Base-by-base conservation (phyloP, 768 basidiomycete genomes). In the Kwoniella heveanensis region DNA sequence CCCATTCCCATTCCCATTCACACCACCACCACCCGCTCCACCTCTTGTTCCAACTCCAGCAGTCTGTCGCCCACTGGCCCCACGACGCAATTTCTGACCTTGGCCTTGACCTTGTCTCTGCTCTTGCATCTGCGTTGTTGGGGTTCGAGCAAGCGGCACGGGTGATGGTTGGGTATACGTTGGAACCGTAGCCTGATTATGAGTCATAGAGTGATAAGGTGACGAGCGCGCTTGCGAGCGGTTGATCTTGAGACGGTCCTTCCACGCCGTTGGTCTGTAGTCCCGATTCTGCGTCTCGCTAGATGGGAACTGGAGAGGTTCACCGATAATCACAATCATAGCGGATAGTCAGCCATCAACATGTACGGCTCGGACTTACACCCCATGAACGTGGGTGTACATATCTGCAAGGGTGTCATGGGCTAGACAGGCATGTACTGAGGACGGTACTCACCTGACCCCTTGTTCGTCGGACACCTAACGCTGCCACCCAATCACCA, bases 401-500 rank as follows among this genome's bases (percentile, higher is more conserved):
- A n/a, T n/a, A n/a, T n/a, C n/a, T n/a, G n/a, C n/a, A n/a, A n/a
- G n/a, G n/a, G n/a, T n/a, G n/a, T n/a, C n/a, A n/a, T n/a, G n/a
- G n/a, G n/a, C n/a, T n/a, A n/a, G n/a, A n/a, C n/a, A n/a, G n/a
- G n/a, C n/a, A n/a, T n/a, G n/a, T 32, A 32, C 13, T 32, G 32
- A 32, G 5, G 32, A 32, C 5, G 32, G 10, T n/a, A 58, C 57
- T 58, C 57, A 58, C 57, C 26, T 58, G 57, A n/a, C 21, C 47
- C 29, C 57, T 30, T 3, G 0, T 44, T 25, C 57, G 27, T 27
- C 47, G 27, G 9, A 9, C 30, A 19, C 57, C 57, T 32, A 58
- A 58, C 26, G 13, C 49, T 22, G 47, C 57, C 12, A 58, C 57
- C 57, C 57, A 58, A n/a, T 58, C 57, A 10, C 57, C 48, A 1